These are phyloP conservation scores for Mycothermus thermophilus DNA, from an alignment of 495 filamentous ascomycete species.

Conservation along the genomic window DNA sequence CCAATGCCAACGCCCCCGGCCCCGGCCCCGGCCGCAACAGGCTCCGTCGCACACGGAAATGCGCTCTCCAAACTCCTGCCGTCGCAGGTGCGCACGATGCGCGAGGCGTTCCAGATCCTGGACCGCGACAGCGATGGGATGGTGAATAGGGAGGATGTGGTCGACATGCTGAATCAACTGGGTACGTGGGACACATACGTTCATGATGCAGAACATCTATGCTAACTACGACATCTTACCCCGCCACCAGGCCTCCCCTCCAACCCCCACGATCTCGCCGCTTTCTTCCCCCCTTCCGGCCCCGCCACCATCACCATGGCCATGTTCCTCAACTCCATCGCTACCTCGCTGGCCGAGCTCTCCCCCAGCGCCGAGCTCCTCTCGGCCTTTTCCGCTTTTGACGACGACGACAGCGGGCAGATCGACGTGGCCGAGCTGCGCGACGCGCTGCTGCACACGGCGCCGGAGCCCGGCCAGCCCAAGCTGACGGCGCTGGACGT, in stretches of 20 bases:
- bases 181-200: conserved; percentile 29
- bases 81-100: conserved; percentile 56
- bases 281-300: conserved; percentile 61
- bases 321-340: conserved; percentile 65
- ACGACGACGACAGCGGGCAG: conserved; percentile 88
- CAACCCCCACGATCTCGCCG: conserved; percentile 42
- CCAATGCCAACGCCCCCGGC: not conserved
- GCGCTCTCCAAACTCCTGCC: conserved; percentile 50
- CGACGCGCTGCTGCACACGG: conserved; percentile 69
- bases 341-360: conserved; percentile 53
- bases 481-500: conserved; percentile 61
- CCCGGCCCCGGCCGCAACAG: not conserved
- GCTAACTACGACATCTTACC: conserved; percentile 1
- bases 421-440: conserved; percentile 71
- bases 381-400: conserved; percentile 85
- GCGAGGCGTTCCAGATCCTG: conserved; percentile 77
- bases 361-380: conserved; percentile 62
- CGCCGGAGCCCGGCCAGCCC: conserved; percentile 55
- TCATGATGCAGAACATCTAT: not conserved
- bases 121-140: conserved; percentile 68
- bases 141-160: conserved; percentile 63
- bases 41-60: conserved; percentile 24
- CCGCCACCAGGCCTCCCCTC: conserved; percentile 39
- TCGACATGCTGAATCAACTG: conserved; percentile 64
- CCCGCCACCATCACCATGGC: conserved; percentile 66